phyloP scores from a whole-genome alignment of 2,329 filamentous ascomycete genomes.

The Aureobasidium sp. region DNA sequence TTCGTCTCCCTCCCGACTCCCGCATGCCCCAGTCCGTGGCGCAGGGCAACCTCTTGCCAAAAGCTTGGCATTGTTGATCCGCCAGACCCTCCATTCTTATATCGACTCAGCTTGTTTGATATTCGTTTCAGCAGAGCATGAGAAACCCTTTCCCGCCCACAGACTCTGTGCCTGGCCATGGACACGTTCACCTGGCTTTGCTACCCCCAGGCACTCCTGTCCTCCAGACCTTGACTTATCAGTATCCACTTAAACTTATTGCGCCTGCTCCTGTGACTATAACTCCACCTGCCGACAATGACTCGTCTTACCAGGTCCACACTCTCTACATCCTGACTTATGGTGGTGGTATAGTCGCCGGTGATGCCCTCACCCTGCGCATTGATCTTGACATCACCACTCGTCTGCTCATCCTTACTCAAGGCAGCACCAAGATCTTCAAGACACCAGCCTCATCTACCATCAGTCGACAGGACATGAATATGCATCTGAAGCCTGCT shows the following conservation, averaged over 20 bases:
- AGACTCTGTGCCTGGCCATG: slow-evolving; percentile 66
- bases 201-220: slow-evolving; percentile 64
- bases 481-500: slow-evolving; percentile 38
- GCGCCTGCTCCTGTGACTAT: slow-evolving; percentile 61
- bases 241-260: slow-evolving; percentile 92
- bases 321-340: slow-evolving; percentile 89
- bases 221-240: slow-evolving; percentile 69
- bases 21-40: neutral
- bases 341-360: slow-evolving; percentile 83
- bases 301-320: slow-evolving; percentile 36
- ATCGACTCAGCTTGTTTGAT: neutral
- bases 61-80: neutral
- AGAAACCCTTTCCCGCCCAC: slow-evolving; percentile 69
- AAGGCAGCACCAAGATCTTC: slow-evolving; percentile 93
- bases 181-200: slow-evolving; percentile 63
- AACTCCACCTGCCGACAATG: neutral
- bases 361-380: slow-evolving; percentile 68
- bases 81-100: neutral
- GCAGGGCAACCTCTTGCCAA: slow-evolving; percentile 1
- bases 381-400: slow-evolving; percentile 57
- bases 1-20: neutral
- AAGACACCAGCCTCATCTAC: slow-evolving; percentile 53
- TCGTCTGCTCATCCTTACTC: slow-evolving; percentile 52
- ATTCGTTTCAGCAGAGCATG: slow-evolving; percentile 15
- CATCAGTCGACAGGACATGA: slow-evolving; percentile 30